Evolutionary conservation across 2,329 filamentous ascomycete genomes (phyloP), one percentile per base, ranked within the genome.

Genomic region (Cryphonectria naterciae): DNA sequence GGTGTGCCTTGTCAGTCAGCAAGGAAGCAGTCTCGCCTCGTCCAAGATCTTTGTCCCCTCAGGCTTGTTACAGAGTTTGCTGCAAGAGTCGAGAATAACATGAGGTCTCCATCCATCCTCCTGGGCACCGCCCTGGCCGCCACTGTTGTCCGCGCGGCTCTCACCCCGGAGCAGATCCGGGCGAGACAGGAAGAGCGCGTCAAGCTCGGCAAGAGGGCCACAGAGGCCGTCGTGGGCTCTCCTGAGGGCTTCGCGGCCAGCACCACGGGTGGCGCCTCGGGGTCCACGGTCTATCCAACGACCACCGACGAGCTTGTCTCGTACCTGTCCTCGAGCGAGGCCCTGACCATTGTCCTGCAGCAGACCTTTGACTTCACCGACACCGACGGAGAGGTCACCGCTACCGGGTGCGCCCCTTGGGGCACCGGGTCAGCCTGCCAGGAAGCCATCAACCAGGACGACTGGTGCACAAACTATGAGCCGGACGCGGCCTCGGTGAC

Each of bases 381-480:
- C 52, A 84, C 83, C 10, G 87, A 89, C 77, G 88, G 88, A 52
- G 85, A 82, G 2, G 81, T 81, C 6, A 86, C 82, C 39, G 83
- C 79, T 58, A 84, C 82, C 17, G 88, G 88, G 28, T 91, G 89
- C 75, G 85, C 87, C 22, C 88, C 88, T 28, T 88, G 84, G 79
- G 88, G 86, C 58, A 87, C 86, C 39, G 83, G 77, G 22, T 80
- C 84, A 2, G 79, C 72, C n/a, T 88, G 89, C 79, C 88, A 91
- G 81, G 75, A 84, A 61, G 86, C 88, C 73, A 89, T 91, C 77
- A 87, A 90, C 81, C 81, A 87, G 80, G 80, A 89, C 77, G 77
- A 83, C 75, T 88, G 86, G 85, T 91, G 88, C 78, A 81, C 78
- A 68, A 89, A 89, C 80, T 87, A 90, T 77, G 81, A 90, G 78